Conservation (phyloP, 805 yeast genomes). For the Dipodascus geniculatus region DNA sequence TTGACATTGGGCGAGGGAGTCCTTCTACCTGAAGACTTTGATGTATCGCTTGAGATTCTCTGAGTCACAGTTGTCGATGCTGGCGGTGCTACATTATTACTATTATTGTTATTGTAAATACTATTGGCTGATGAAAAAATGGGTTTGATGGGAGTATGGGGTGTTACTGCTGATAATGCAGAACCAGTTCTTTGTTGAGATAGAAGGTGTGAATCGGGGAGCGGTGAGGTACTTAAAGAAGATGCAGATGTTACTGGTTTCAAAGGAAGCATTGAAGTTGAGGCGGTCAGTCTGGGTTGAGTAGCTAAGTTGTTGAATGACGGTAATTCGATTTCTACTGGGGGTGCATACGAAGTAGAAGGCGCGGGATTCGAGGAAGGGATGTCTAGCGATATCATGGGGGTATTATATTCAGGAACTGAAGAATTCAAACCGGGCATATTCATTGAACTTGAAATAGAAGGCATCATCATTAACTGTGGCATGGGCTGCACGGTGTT, state of each 20-base stretch:
- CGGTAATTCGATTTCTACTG: conserved; percentile 10
- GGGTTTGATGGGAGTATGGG: neutral
- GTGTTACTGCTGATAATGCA: neutral
- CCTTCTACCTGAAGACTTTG: neutral
- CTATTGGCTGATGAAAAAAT: neutral
- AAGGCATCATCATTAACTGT: neutral
- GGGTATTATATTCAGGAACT: neutral
- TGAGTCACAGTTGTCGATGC: neutral
- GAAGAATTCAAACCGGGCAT: neutral
- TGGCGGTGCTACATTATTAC: neutral
- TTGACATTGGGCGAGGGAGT: neutral
- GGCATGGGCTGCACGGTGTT: conserved; percentile 38
- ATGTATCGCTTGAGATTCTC: neutral
- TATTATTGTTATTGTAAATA: neutral
- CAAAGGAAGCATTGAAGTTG: conserved; percentile 4
- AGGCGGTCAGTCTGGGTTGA: conserved; percentile 4
- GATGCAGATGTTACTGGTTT: conserved; percentile 4
- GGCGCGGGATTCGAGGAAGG: conserved; percentile 22
- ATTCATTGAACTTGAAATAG: neutral
- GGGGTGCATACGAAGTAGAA: conserved; percentile 16
- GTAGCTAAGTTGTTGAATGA: conserved; percentile 5
- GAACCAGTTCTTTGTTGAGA: neutral
- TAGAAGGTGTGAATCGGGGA: neutral
- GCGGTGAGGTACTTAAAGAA: neutral
- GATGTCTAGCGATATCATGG: conserved; percentile 21